Conservation (phyloP, 2,329 filamentous ascomycete genomes). For the Penicillium sclerotiorum region DNA sequence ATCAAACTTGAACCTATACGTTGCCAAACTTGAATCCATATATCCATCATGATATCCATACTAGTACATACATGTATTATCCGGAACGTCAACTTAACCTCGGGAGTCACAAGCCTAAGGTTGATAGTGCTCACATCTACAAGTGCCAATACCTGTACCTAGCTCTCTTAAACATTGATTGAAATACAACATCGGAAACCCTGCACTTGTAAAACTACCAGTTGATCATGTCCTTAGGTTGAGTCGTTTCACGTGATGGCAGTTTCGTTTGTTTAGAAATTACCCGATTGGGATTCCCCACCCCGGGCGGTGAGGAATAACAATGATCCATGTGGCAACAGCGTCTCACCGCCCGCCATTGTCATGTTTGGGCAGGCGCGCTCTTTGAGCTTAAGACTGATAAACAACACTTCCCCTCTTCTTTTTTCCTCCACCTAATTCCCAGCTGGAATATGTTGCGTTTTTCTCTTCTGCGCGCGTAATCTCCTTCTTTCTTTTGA, state of each 20-base stretch:
- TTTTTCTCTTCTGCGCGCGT: neutral
- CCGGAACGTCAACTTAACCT: too few relatives aligned
- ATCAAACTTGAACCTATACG: too few relatives aligned
- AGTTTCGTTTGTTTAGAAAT: constrained; percentile 35
- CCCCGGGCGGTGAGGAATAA: constrained; percentile 30
- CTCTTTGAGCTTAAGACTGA: constrained; percentile 25
- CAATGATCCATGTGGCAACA: constrained; percentile 29
- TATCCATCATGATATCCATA: too few relatives aligned
- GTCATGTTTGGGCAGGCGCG: constrained; percentile 24
- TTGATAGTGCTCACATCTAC: too few relatives aligned
- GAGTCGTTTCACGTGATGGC: neutral
- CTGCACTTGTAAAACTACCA: too few relatives aligned
- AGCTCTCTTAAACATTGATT: too few relatives aligned
- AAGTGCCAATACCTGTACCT: too few relatives aligned
- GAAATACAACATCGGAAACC: too few relatives aligned
- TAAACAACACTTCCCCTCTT: constrained; percentile 22
- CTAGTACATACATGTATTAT: too few relatives aligned
- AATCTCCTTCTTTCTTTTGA: neutral
- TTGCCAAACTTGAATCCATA: too few relatives aligned
- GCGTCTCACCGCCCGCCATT: constrained; percentile 8
- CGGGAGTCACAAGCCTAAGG: too few relatives aligned
- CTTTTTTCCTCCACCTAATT: constrained; percentile 2
- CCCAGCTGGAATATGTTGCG: constrained; percentile 17
- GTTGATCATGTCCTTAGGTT: neutral
- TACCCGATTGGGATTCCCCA: constrained; percentile 27